Base-by-base conservation (phyloP, 2,329 filamentous ascomycete species). In the Stachybotrys echinatus region DNA sequence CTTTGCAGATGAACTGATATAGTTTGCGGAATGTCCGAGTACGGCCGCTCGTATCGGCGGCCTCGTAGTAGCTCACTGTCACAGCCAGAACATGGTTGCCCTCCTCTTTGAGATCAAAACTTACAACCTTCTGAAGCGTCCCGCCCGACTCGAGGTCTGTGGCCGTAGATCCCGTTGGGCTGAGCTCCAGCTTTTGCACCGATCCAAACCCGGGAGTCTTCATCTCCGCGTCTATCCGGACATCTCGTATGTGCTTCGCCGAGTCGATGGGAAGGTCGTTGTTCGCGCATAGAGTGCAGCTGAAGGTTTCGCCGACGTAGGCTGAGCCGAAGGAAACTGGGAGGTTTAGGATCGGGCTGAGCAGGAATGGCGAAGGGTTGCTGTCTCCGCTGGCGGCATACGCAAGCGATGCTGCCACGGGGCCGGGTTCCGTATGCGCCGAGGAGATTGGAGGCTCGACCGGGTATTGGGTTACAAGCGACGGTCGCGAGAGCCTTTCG, bases 1-100 rank as follows among this genome's bases (percentile, higher is more conserved):
- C 84, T 73, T 95, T 92, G 64, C 92, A 94, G 49, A 95, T 85
- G 64, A 99, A 99, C 67, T 97, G 94, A 68, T 97, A 99, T 52
- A 99, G 73, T 72, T 97, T 97, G 57, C 92, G 78, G 65, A 97
- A 97, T 10, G 90, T 95, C 52, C 94, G 77, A 37, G 88, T 86
- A 46, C 89, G 80, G 3, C 83, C 83, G 55, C 78, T 81, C 18
- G 80, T 83, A 58, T 87, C 74, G n/a, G 79, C 80, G 0, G 88
- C 91, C 69, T 97, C 92, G 49, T 91, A 95, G 70, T 97, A 97
- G 56, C 87, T 92, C 52, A 97, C 88, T 48, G 90, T 96, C 52
- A 97, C 92, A 6, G 89, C 90, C 7, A 99, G 77, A 12, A 96
- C 89, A 68, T 99, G 92, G 59, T 89, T 92, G 0, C 94, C 94